These are phyloP conservation scores for Fraxinus sp. DNA, from an alignment of 305 asterid genomes.

Conservation along the genomic window DNA sequence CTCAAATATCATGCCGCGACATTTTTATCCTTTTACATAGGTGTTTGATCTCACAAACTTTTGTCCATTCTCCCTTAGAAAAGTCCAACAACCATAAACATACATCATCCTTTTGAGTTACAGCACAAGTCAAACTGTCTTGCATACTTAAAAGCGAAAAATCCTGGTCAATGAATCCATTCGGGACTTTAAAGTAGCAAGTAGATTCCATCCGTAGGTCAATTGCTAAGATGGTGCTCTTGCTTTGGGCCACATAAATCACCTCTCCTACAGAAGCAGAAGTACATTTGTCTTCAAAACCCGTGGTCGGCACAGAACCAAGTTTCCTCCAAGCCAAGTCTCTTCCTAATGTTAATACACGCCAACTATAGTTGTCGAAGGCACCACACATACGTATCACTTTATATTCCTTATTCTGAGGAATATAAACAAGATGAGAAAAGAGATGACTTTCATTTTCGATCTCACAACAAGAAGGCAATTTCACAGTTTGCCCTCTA, in stretches of 20 bases:
- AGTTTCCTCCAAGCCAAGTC: slow-evolving; percentile 13
- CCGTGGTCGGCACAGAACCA: not conserved
- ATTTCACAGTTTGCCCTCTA: not conserved
- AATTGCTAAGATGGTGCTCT: not conserved
- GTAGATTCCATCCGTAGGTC: slow-evolving; percentile 6
- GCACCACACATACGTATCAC: not conserved
- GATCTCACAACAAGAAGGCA: not conserved
- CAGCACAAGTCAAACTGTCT: not conserved
- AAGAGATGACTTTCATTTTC: not conserved
- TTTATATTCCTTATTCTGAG: not conserved
- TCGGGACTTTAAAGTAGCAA: not conserved
- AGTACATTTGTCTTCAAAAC: not conserved
- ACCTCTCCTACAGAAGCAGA: not conserved
- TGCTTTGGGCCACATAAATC: not conserved
- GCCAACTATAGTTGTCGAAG: not conserved
- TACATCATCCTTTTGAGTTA: not conserved
- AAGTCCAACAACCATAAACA: not conserved
- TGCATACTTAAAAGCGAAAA: not conserved
- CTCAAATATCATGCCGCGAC: not conserved
- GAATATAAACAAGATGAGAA: slow-evolving; percentile 10
- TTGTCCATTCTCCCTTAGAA: not conserved
- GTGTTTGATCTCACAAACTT: not conserved
- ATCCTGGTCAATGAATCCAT: not conserved
- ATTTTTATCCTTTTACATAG: not conserved
- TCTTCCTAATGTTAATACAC: not conserved